Base-by-base conservation (phyloP, 1,284 basidiomycete genomes). In the Leccinum pachyderme region DNA sequence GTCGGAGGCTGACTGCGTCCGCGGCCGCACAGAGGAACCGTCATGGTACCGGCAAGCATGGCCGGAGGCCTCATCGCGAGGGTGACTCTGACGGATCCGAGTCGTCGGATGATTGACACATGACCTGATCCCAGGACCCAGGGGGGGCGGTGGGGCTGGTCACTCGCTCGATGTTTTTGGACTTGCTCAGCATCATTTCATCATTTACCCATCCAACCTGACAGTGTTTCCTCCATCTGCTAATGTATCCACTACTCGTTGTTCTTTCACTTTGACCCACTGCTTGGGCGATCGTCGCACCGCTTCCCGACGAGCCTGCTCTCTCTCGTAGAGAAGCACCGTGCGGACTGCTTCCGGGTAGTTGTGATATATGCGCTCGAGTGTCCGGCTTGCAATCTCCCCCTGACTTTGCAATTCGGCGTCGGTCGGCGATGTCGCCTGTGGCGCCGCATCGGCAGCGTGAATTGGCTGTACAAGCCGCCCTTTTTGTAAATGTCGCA, bases 1-100 rank as follows among this genome's bases (percentile, higher is more conserved):
- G 2, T 52, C 71, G 69, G 69, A 60, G 27, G 53, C 52, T 73
- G 57, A 73, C 58, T 29, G 60, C 37, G 44, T 52, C 61, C 54
- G 54, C 54, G 35, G 57, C 49, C 55, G 47, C 60, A 24, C 57
- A 89, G 87, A 83, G 87, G 60, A 88, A 89, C 68, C 82, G 87
- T 57, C 81, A 86, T 67, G 82, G 81, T 12, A 77, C 82, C 48
- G 77, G 74, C 54, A 86, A 83, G 77, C 58, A 76, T 72, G 60
- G 82, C 73, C 60, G 82, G 75, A 56, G 80, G 76, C 53, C 75
- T 59, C 57, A 76, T 72, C 70, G 77, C 64, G 75, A 75, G 50
- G 73, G 65, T 44, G 81, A 84, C 50, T 83, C 81, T 35, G 84
- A 83, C 54, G 72, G 74, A 49, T 68, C 68, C 52, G 66, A 79